A percentile compares a stretch with the other conserved stretches of the same genome.
Evolutionary conservation across 345 rosid species (phyloP).

Genomic region (Leavenworthia alabamica): DNA sequence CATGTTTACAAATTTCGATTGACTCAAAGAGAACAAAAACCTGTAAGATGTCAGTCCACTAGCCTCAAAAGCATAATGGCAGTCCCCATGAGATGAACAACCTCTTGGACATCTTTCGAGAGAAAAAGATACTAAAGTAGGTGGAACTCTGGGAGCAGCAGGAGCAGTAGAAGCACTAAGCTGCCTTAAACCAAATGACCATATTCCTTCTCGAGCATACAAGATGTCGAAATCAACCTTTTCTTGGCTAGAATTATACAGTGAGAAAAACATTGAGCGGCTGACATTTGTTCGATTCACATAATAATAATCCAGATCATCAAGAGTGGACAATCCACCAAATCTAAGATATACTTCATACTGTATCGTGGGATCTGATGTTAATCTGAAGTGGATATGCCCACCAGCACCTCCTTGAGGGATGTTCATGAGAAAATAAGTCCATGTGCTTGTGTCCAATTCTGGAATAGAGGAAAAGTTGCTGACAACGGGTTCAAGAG

Average conservation of each 20-base stretch:
- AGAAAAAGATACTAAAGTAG: slow-evolving; percentile 65
- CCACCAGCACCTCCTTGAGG: slow-evolving; percentile 94
- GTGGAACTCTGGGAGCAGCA: slow-evolving; percentile 29
- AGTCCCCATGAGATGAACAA: slow-evolving; percentile 78
- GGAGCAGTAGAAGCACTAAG: slow-evolving; percentile 28
- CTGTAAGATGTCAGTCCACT: slow-evolving; percentile 91
- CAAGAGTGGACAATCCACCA: slow-evolving; percentile 68
- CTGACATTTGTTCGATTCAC: slow-evolving; percentile 51
- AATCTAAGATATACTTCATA: slow-evolving; percentile 71
- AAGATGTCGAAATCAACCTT: slow-evolving; percentile 78
- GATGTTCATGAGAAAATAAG: slow-evolving; percentile 64
- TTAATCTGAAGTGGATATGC: slow-evolving; percentile 62
- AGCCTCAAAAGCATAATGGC: slow-evolving; percentile 69
- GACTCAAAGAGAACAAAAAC: slow-evolving; percentile 25
- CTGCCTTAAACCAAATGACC: slow-evolving; percentile 72
- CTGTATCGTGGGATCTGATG: slow-evolving; percentile 44
- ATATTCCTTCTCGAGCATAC: slow-evolving; percentile 83
- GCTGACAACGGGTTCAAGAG: slow-evolving; percentile 63
- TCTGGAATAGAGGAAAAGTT: slow-evolving; percentile 48
- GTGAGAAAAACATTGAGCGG: slow-evolving; percentile 56
- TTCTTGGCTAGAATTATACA: slow-evolving; percentile 63
- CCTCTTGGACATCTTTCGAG: slow-evolving; percentile 85
- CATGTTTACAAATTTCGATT: not conserved
- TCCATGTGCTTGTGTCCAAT: slow-evolving; percentile 48
- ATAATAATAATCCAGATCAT: slow-evolving; percentile 74